A percentile compares a stretch with the other conserved stretches of the same genome.
Evolutionary conservation across 495 filamentous ascomycete genomes (phyloP).

Genomic region (Lasiosphaeria miniovina): DNA sequence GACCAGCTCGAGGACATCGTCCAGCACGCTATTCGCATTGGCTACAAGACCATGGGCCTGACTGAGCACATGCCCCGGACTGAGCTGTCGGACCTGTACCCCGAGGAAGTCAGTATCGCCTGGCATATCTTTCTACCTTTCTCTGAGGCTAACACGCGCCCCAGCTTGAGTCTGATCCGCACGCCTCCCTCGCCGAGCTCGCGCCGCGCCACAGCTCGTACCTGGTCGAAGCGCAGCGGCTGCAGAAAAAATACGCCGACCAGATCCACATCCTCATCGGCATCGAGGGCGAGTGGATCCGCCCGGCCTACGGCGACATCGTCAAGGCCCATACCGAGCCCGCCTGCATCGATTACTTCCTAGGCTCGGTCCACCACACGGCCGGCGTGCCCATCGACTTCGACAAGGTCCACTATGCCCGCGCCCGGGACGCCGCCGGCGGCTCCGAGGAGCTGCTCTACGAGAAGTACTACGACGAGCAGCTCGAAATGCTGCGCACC

Average conservation of each 20-base stretch:
- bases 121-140: slow-evolving; percentile 13
- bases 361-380: slow-evolving; percentile 90
- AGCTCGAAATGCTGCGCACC: slow-evolving; percentile 73
- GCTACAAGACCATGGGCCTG: slow-evolving; percentile 78
- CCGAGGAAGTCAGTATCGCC: slow-evolving; percentile 68
- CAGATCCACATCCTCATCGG: slow-evolving; percentile 81
- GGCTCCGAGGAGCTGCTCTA: slow-evolving; percentile 68
- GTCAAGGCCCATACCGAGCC: slow-evolving; percentile 57
- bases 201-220: slow-evolving; percentile 64
- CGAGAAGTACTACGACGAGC: slow-evolving; percentile 80
- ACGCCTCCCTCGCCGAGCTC: slow-evolving; percentile 38
- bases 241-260: slow-evolving; percentile 66
- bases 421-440: slow-evolving; percentile 11
- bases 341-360: slow-evolving; percentile 75
- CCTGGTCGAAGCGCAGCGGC: slow-evolving; percentile 63
- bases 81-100: slow-evolving; percentile 72
- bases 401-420: slow-evolving; percentile 59
- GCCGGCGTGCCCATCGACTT: slow-evolving; percentile 86
- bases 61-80: slow-evolving; percentile 97
- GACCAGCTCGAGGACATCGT: slow-evolving; percentile 82
- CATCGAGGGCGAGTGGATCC: slow-evolving; percentile 91
- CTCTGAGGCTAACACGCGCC: slow-evolving; percentile 17
- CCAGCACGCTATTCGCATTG: slow-evolving; percentile 68
- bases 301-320: slow-evolving; percentile 57
- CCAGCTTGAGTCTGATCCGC: slow-evolving; percentile 35